phyloP scores from a whole-genome alignment of 2,329 filamentous ascomycete species.

The Aspergillus fumigatus region DNA sequence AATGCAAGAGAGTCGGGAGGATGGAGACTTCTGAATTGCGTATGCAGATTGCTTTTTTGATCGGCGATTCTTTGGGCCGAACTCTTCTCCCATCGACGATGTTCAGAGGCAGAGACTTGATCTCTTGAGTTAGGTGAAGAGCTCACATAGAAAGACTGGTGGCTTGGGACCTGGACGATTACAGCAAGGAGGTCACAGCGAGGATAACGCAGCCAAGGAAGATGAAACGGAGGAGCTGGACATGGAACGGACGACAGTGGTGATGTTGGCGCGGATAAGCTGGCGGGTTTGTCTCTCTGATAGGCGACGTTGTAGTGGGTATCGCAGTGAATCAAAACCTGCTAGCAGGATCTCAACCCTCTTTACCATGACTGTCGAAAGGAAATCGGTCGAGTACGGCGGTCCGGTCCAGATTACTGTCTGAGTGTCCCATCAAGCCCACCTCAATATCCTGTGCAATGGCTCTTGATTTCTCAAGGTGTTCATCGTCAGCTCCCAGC shows the following conservation, averaged over 20 bases:
- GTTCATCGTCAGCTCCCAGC: too few relatives aligned
- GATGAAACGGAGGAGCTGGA: neutral
- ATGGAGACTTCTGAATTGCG: conserved; percentile 10
- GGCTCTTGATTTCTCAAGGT: too few relatives aligned
- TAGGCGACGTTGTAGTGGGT: neutral
- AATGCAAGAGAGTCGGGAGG: conserved; percentile 12
- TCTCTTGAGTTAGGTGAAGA: neutral
- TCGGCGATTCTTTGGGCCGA: conserved; percentile 3
- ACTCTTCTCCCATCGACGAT: neutral
- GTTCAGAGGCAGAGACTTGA: neutral
- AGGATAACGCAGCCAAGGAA: neutral
- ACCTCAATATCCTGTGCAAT: too few relatives aligned
- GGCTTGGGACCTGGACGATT: conserved; percentile 1
- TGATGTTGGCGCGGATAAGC: neutral
- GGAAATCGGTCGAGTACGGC: too few relatives aligned
- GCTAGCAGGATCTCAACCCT: too few relatives aligned
- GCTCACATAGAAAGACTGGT: neutral
- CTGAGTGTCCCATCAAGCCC: too few relatives aligned
- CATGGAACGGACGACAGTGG: neutral
- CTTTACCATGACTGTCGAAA: conserved; percentile 8
- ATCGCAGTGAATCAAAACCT: too few relatives aligned
- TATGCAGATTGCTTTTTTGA: conserved; percentile 3
- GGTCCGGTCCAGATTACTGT: too few relatives aligned
- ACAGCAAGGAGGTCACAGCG: neutral
- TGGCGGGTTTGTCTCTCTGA: neutral